Conservation (phyloP, 2,329 filamentous ascomycete genomes). For the Lachnellula hyalina region DNA sequence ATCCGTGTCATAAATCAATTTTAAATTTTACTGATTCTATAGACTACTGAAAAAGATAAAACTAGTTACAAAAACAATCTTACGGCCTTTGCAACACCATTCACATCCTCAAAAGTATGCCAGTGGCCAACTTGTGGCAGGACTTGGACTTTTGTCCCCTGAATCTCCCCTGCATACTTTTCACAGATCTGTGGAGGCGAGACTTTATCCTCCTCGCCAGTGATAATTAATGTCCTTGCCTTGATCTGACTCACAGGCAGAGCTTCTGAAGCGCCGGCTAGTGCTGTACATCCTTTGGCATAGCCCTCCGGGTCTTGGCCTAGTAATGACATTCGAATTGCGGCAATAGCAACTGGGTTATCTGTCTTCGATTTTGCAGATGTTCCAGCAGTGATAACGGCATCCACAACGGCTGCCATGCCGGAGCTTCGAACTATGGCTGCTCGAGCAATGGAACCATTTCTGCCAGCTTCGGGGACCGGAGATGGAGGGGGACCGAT, state of each 20-base stretch:
- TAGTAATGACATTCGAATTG: constrained; percentile 40
- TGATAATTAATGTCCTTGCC: constrained; percentile 37
- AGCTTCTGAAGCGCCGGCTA: constrained; percentile 36
- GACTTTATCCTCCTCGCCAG: constrained; percentile 42
- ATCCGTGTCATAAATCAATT: no score
- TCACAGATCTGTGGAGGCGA: constrained; percentile 34
- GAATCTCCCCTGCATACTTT: constrained; percentile 29
- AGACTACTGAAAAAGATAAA: no score
- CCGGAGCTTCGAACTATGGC: constrained; percentile 38
- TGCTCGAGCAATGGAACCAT: constrained; percentile 34
- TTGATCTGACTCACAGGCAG: constrained; percentile 33
- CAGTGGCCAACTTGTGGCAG: constrained; percentile 44
- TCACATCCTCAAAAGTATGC: constrained; percentile 44
- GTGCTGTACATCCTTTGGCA: constrained; percentile 47
- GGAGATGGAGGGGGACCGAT: constrained; percentile 44
- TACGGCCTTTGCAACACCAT: constrained; percentile 32
- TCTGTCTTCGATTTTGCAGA: constrained; percentile 34
- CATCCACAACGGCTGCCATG: constrained; percentile 39
- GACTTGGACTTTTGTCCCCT: constrained; percentile 29
- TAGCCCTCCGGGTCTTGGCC: constrained; percentile 48
- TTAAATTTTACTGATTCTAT: no score
- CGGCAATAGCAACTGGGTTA: constrained; percentile 38
- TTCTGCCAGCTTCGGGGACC: constrained; percentile 33
- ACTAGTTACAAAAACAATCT: constrained; percentile 6
- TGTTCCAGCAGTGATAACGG: constrained; percentile 33